Base-by-base conservation (phyloP, 2,329 filamentous ascomycete genomes). In the Pseudogymnoascus pannorum region DNA sequence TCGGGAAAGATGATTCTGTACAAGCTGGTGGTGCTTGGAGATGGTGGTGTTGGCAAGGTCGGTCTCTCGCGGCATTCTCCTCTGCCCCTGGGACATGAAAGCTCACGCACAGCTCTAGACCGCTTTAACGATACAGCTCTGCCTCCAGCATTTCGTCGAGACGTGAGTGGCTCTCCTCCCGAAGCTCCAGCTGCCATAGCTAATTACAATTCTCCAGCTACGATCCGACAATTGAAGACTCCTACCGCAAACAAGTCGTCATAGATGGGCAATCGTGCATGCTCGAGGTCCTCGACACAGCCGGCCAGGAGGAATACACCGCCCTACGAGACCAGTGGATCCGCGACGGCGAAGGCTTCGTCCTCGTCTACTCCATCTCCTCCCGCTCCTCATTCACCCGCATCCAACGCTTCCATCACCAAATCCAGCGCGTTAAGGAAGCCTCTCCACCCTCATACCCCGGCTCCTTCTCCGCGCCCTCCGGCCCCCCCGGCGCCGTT, bases 281-380 rank as follows among this genome's bases (percentile, higher is more conserved):
- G 92, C 86, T 97, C 71, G 93, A 97, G 76, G 92, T 96, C 57
- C 84, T 97, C 70, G 94, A 99, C 77, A 99, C 94, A 60, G 94
- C 94, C 59, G 94, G 94, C 62, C 94, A 99, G 75, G 94, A 99
- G 78, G 94, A 99, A 78, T 99, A 97, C 77, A 97, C 93, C 66
- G 94, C 94, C 54, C 79, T 97, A 70, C 85, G 94, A 72, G 94
- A 97, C 75, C 94, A 97, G 79, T 97, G 93, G 93, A 97, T 97
- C 74, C 87, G 94, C 69, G 93, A 97, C 72, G 93, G 94, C 67
- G 94, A 99, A 75, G 94, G 94, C 18, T 97, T 97, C 73, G 91
- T 99, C 29, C 82, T 99, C 64, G 94, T 99, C 66, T 97, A 99
- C 81, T 96, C 92, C 79, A 97, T 99, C 76, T 96, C 94, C 12